Percentiles rank a stretch among this genome's conserved stretches.
phyloP scores from a whole-genome alignment of 1,284 basidiomycete genomes.

The Bjerkandera adusta region DNA sequence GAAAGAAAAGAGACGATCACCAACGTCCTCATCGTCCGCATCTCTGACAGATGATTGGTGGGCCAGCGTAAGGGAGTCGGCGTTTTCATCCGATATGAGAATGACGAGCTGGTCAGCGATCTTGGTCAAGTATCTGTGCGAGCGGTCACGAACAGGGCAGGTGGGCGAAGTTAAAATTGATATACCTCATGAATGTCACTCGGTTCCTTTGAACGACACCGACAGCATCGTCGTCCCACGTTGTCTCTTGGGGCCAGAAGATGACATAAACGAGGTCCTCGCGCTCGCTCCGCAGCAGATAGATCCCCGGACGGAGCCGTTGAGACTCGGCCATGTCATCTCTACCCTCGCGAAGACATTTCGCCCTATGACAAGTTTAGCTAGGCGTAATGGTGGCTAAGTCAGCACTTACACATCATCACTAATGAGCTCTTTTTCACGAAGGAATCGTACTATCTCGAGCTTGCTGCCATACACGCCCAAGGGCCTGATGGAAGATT shows the following conservation, averaged over 20 bases:
- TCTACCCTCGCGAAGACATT: slow-evolving; percentile 5
- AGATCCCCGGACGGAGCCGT: slow-evolving; percentile 48
- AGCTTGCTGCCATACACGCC: slow-evolving; percentile 55
- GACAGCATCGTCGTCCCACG: slow-evolving; percentile 51
- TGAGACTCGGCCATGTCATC: slow-evolving; percentile 25
- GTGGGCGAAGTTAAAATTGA: background rate
- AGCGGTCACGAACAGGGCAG: background rate
- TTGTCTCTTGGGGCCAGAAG: slow-evolving; percentile 61
- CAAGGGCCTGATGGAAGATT: slow-evolving; percentile 41
- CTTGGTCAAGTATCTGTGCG: slow-evolving; percentile 52
- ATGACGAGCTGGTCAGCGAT: slow-evolving; percentile 50
- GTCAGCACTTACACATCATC: slow-evolving; percentile 32
- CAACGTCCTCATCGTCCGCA: slow-evolving; percentile 19
- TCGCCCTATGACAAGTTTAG: slow-evolving; percentile 11
- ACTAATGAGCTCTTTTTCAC: slow-evolving; percentile 32
- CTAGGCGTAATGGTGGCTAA: too few species aligned
- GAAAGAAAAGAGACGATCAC: slow-evolving; percentile 49
- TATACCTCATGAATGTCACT: slow-evolving; percentile 58
- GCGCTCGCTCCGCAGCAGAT: slow-evolving; percentile 29
- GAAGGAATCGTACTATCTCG: slow-evolving; percentile 45
- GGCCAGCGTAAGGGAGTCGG: slow-evolving; percentile 38
- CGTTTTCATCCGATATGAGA: slow-evolving; percentile 45
- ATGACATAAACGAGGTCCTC: slow-evolving; percentile 40
- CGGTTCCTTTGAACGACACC: slow-evolving; percentile 48
- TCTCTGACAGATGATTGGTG: slow-evolving; percentile 25